Evolutionary conservation across 257 asterid species (phyloP).

Genomic region (Ophiorrhiza pumila): DNA sequence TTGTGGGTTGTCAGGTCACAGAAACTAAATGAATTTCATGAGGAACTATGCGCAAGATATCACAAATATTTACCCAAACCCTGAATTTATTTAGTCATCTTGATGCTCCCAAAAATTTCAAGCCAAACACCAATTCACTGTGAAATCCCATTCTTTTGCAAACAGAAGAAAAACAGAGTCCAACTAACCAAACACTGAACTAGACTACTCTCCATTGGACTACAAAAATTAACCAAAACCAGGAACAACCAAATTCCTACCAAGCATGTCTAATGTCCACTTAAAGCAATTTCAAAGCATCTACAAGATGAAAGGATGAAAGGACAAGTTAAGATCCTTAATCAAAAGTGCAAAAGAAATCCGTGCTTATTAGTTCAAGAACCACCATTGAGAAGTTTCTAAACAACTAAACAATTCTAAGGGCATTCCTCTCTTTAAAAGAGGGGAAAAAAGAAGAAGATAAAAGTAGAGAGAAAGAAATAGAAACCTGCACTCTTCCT

Average conservation of each 20-base stretch:
- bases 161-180: not conserved
- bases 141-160: not conserved
- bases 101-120: not conserved
- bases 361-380: not conserved
- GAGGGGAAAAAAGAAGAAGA: not conserved
- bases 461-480: not conserved
- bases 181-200: not conserved
- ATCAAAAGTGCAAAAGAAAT: not conserved
- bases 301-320: not conserved
- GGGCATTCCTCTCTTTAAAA: not conserved
- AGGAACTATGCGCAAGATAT: not conserved
- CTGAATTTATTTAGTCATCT: not conserved
- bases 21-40: not conserved
- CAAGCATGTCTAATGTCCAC: not conserved
- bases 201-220: not conserved
- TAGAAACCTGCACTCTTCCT: slow-evolving; percentile 85
- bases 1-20: too few species aligned
- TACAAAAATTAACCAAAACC: not conserved
- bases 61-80: not conserved
- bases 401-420: not conserved
- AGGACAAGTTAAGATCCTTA: not conserved
- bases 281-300: not conserved
- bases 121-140: not conserved
- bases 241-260: not conserved
- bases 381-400: not conserved